Percentiles rank a stretch among this genome's conserved stretches.
phyloP scores from a whole-genome alignment of 768 basidiomycete species.

The Tricholoma bakamatsutake region DNA sequence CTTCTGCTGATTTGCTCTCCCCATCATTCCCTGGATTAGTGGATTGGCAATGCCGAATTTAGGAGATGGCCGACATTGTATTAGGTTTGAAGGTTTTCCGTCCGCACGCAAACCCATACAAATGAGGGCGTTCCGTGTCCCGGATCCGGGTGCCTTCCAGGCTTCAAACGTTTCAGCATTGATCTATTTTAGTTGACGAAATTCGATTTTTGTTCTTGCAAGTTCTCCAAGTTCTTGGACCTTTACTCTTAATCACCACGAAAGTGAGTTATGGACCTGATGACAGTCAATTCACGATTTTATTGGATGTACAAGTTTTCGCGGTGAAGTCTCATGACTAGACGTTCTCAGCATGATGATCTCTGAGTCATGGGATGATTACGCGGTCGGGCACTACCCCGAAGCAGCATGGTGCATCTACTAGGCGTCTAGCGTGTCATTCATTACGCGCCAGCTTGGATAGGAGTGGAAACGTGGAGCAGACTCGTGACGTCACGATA shows the following conservation, averaged over 20 bases:
- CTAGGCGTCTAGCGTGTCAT: no score
- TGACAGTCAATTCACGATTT: no score
- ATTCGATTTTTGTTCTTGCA: neutral
- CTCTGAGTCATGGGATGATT: no score
- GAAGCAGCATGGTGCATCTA: no score
- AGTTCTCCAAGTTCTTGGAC: neutral
- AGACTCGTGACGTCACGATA: neutral
- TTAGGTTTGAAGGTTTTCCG: neutral
- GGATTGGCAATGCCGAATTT: neutral
- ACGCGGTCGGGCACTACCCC: no score
- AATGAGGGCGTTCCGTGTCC: neutral
- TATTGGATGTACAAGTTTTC: no score
- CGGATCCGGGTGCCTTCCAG: neutral
- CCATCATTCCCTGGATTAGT: neutral
- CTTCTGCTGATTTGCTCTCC: neutral
- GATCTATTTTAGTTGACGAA: neutral
- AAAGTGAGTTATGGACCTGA: neutral
- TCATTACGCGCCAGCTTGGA: no score
- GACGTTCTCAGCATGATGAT: no score
- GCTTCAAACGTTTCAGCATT: neutral
- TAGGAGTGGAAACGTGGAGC: neutral
- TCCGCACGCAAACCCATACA: neutral
- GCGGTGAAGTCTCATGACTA: no score
- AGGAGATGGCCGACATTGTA: neutral
- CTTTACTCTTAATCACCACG: neutral